These are phyloP conservation scores for Fibroporia radiculosa DNA, from an alignment of 768 basidiomycete species.

Conservation along the genomic window DNA sequence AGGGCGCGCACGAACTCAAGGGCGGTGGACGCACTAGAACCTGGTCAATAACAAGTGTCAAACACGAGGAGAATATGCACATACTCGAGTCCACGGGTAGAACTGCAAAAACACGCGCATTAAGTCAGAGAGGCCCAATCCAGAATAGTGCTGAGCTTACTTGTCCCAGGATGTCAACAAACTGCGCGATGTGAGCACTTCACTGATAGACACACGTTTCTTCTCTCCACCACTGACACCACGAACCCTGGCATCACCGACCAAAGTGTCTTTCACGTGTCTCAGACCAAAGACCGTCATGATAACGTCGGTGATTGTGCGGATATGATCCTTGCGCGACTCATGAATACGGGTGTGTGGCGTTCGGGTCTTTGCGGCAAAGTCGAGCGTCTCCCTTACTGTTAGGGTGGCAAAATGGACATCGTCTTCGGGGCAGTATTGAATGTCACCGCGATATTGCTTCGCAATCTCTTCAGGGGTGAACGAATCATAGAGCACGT, in stretches of 20 bases:
- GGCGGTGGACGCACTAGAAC: slow-evolving; percentile 47
- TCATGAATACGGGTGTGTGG: slow-evolving; percentile 46
- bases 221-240: slow-evolving; percentile 72
- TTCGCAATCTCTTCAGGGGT: slow-evolving; percentile 53
- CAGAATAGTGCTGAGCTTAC: slow-evolving; percentile 24
- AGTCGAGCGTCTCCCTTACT: slow-evolving; percentile 66
- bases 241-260: slow-evolving; percentile 71
- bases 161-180: slow-evolving; percentile 73
- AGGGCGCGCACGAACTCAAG: slow-evolving; percentile 52
- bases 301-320: slow-evolving; percentile 42
- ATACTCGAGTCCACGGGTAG: slow-evolving; percentile 40
- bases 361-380: slow-evolving; percentile 60
- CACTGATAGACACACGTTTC: slow-evolving; percentile 78
- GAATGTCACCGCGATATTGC: slow-evolving; percentile 71
- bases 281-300: slow-evolving; percentile 68
- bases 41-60: neutral
- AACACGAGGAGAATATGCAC: neutral
- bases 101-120: slow-evolving; percentile 25
- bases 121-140: neutral
- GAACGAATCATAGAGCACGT: slow-evolving; percentile 72
- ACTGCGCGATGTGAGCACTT: slow-evolving; percentile 56
- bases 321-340: slow-evolving; percentile 35
- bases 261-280: slow-evolving; percentile 62
- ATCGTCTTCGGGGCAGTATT: slow-evolving; percentile 81
- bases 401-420: slow-evolving; percentile 81